phyloP scores from a whole-genome alignment of 1,139 yeast species.

The Suhomyces panamericanus region DNA sequence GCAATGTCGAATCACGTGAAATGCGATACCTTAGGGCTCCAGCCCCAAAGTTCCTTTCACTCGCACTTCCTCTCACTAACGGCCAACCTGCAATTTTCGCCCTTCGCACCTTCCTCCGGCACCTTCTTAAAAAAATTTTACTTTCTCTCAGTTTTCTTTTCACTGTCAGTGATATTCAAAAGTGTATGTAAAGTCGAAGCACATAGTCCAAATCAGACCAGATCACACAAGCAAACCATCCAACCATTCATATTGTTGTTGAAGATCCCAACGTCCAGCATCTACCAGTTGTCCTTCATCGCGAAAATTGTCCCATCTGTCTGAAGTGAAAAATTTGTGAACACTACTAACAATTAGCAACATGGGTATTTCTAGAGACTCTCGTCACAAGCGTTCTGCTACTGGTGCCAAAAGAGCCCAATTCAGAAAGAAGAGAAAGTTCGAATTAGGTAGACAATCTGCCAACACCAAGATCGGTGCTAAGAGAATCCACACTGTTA shows the following conservation, averaged over 20 bases:
- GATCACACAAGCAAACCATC: not conserved
- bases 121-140: slow-evolving; percentile 15
- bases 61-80: slow-evolving; percentile 1
- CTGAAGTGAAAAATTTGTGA: slow-evolving; percentile 1
- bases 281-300: not conserved
- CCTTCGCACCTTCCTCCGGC: slow-evolving; percentile 6
- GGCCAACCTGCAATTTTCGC: slow-evolving; percentile 8
- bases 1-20: not conserved
- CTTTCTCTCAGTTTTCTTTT: slow-evolving; percentile 14
- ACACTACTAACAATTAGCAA: slow-evolving; percentile 32
- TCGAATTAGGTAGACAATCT: slow-evolving; percentile 99
- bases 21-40: slow-evolving; percentile 11
- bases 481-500: slow-evolving; percentile 98
- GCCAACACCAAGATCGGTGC: slow-evolving; percentile 99
- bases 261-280: not conserved
- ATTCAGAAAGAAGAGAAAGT: slow-evolving; percentile 99
- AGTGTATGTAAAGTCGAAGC: slow-evolving; percentile 17
- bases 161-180: slow-evolving; percentile 20
- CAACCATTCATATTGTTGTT: not conserved
- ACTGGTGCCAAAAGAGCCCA: slow-evolving; percentile 99
- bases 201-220: slow-evolving; percentile 1
- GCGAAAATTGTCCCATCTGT: not conserved
- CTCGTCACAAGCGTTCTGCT: slow-evolving; percentile 99
- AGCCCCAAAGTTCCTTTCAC: slow-evolving; percentile 9
- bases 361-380: slow-evolving; percentile 99